A percentile compares a stretch with the other conserved stretches of the same genome.
phyloP scores from a whole-genome alignment of 345 rosid species.

The Brassica nigra region DNA sequence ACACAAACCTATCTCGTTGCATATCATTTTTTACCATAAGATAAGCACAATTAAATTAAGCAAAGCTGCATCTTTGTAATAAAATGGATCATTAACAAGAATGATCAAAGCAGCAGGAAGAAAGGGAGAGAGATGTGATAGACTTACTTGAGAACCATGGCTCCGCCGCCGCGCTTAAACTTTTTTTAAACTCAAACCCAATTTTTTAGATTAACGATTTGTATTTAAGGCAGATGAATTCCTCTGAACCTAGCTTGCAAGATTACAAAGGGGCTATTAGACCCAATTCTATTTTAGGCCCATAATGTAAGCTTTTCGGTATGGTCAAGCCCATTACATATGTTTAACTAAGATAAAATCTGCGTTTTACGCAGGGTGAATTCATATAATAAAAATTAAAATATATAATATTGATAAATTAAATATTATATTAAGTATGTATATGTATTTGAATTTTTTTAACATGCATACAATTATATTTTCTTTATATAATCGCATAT shows the following conservation, averaged over 20 bases:
- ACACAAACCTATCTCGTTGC: background rate
- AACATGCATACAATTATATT: too few relatives aligned
- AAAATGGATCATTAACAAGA: background rate
- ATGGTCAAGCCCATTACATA: background rate
- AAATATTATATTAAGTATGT: too few relatives aligned
- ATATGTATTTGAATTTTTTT: too few relatives aligned
- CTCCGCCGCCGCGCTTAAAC: slow-evolving; percentile 32
- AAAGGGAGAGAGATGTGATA: background rate
- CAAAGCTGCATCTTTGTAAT: background rate
- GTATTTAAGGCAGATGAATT: slow-evolving; percentile 23
- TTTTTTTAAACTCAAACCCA: slow-evolving; percentile 18
- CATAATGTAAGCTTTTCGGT: background rate
- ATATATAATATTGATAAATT: too few relatives aligned
- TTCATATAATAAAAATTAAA: too few relatives aligned
- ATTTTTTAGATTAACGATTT: background rate
- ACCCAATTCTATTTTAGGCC: background rate
- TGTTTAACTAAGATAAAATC: too few relatives aligned
- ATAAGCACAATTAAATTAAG: background rate
- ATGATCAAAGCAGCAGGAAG: slow-evolving; percentile 1
- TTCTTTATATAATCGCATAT: too few relatives aligned
- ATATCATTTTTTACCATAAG: background rate
- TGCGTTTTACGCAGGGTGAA: too few relatives aligned
- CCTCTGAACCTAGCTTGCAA: slow-evolving; percentile 25
- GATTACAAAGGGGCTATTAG: background rate
- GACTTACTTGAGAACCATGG: slow-evolving; percentile 53